Evolutionary conservation across 2,329 filamentous ascomycete species (phyloP), one percentile per base, ranked within the genome.

Genomic region (Microdochium trichocladiopsis): DNA sequence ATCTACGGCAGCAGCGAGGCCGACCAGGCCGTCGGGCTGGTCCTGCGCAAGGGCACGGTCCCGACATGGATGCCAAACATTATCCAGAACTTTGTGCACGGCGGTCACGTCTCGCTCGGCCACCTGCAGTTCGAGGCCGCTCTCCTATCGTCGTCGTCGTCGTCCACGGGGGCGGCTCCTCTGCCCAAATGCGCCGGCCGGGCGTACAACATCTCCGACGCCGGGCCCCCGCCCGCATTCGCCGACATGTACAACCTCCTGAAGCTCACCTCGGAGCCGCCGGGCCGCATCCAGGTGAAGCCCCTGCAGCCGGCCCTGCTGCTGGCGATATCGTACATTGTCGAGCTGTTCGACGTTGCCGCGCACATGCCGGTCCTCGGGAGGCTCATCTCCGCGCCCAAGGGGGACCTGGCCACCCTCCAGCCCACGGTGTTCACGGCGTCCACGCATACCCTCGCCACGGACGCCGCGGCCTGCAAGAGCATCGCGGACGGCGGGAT

Each of bases 1-100:
- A 71, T 81, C 14, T 80, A 80, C 53, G 78, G 77, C 3, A 71
- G 76, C 48, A 73, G 72, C 2, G 41, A 45, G 41, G 72, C 68
- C 3, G 73, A 79, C 57, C 73, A 73, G 31, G 68, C 75, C 2
- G 68, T 75, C 1, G 72, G 72, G 1, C 60, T 68, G 1, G 73
- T 45, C n/a, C 21, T 45, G 41, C n/a, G 41, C n/a, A 21, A 45
- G 41, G 41, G 41, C 12, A 45, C 16, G 14, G 41, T 45, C 16
- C 41, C 41, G 12, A 45, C 41, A 4, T 73, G 71, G 72, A 63
- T 63, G 0, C 54, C 55, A 2, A 67, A 72, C 55, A 66, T 72
- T n/a, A 63, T 69, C 2, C 70, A 73, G 51, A 69, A 61, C 48
- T 74, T 73, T 45, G 65, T 69, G 2, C 72, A 74, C 52, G 69